Percentiles rank a stretch among this genome's conserved stretches.
These are phyloP conservation scores for Luffa acutangula DNA, from an alignment of 306 rosid genomes.

Conservation along the genomic window DNA sequence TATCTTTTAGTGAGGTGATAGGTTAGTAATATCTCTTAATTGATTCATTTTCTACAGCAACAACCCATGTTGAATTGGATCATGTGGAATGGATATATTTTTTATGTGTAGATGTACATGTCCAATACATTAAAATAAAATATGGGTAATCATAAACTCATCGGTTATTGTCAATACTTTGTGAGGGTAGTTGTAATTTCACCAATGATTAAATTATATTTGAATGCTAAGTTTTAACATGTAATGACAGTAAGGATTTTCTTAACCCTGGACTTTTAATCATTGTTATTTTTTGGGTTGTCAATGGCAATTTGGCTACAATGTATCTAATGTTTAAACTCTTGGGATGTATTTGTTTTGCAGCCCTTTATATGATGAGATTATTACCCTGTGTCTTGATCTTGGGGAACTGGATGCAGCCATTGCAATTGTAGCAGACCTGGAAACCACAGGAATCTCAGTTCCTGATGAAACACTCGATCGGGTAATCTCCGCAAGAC, in stretches of 20 bases:
- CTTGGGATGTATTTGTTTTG: constrained; percentile 5
- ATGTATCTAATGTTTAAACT: background rate
- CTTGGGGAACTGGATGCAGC: constrained; percentile 93
- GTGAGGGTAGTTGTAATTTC: too few species aligned
- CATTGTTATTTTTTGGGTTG: background rate
- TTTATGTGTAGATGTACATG: background rate
- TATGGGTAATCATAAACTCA: background rate
- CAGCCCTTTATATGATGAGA: constrained; percentile 82
- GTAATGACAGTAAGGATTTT: background rate
- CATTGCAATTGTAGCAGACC: constrained; percentile 81
- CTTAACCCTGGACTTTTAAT: background rate
- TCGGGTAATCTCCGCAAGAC: constrained; percentile 63
- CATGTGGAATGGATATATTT: background rate
- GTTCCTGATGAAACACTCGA: constrained; percentile 81
- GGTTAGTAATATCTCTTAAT: background rate
- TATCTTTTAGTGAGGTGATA: background rate
- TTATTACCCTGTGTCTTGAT: constrained; percentile 64
- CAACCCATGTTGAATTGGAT: background rate
- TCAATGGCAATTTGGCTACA: background rate
- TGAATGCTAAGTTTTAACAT: background rate
- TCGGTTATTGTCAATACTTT: too few species aligned
- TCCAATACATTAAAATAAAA: background rate
- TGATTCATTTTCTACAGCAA: background rate
- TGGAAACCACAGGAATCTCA: constrained; percentile 70
- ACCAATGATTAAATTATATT: background rate